Base-by-base conservation (phyloP, 2,329 filamentous ascomycete genomes). In the Fusarium sp. region DNA sequence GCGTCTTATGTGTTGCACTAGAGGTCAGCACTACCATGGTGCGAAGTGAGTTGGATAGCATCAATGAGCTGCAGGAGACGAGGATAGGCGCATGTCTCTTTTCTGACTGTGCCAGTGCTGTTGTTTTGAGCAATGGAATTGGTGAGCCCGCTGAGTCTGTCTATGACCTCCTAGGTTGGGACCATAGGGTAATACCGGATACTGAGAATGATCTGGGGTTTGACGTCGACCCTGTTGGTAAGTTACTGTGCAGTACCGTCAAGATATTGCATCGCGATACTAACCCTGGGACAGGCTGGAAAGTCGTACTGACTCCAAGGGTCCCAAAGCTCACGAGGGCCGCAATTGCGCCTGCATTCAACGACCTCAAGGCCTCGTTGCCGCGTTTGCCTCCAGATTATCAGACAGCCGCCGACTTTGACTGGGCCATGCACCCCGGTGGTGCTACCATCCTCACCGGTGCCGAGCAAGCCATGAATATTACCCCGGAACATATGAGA, bases 401-500 rank as follows among this genome's bases (percentile, higher is more conserved):
- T 71, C 74, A 77, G n/a, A 68, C 76, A 0, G 81, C 89, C 0
- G 76, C 81, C 0, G 86, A 90, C 64, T 91, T 91, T 69, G 90
- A 92, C 80, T 92, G 90, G 90, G 90, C 89, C 1, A 85, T 92
- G 75, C 90, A 92, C 71, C 90, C 90, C 0, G 90, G 90, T 4
- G 90, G 90, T 16, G 83, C 87, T 0, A 88, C 89, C 1, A 90
- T 92, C 42, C 80, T 92, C 2, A 83, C 87, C 0, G 88, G 89
- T 0, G 87, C 90, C 0, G 86, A 91, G 75, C 80, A 80, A 42
- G 82, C 81, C 1, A 83, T 92, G 81, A 76, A 79, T 6, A 84
- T 92, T 50, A 83, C 82, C 0, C 79, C 88, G 0, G 86, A 90
- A 71, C 89, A 91, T 69, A 87, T 92, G 81, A 83, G 89, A 51